phyloP scores from a whole-genome alignment of 78 protist genomes.

The Speleostelium caveatum region DNA sequence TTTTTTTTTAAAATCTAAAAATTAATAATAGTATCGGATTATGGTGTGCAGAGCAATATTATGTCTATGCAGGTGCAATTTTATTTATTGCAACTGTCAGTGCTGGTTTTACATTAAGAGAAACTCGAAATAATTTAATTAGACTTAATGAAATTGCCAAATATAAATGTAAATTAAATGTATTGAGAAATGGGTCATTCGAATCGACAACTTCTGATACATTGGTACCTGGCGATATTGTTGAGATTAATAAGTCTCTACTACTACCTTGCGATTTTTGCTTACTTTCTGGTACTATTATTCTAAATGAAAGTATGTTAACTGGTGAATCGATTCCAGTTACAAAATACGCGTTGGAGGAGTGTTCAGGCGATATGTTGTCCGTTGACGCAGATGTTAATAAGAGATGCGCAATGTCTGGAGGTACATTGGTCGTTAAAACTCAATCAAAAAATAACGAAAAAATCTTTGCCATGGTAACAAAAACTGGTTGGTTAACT shows the following conservation, averaged over 20 bases:
- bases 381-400: conserved; percentile 11
- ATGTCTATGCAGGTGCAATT: conserved; percentile 87
- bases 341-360: conserved; percentile 52
- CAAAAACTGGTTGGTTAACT: conserved; percentile 82
- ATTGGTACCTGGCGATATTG: conserved; percentile 76
- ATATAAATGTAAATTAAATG: not conserved
- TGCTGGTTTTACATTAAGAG: conserved; percentile 30
- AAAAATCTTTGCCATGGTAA: conserved; percentile 55
- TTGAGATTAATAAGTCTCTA: conserved; percentile 7
- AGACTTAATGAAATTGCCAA: conserved; percentile 72
- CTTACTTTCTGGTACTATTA: conserved; percentile 91
- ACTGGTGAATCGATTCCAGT: conserved; percentile 98
- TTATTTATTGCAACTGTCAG: conserved; percentile 83
- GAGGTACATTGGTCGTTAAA: conserved; percentile 59
- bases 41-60: conserved; percentile 90
- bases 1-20: too few relatives aligned
- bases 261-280: conserved; percentile 93
- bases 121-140: conserved; percentile 38
- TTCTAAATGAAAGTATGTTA: conserved; percentile 97
- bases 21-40: conserved; percentile 74
- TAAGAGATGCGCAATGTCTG: conserved; percentile 58
- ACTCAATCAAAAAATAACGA: not conserved
- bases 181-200: conserved; percentile 5
- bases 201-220: not conserved
- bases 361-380: conserved; percentile 39